Base-by-base conservation (phyloP, 2,329 filamentous ascomycete species). In the Intubia oerlemansii region DNA sequence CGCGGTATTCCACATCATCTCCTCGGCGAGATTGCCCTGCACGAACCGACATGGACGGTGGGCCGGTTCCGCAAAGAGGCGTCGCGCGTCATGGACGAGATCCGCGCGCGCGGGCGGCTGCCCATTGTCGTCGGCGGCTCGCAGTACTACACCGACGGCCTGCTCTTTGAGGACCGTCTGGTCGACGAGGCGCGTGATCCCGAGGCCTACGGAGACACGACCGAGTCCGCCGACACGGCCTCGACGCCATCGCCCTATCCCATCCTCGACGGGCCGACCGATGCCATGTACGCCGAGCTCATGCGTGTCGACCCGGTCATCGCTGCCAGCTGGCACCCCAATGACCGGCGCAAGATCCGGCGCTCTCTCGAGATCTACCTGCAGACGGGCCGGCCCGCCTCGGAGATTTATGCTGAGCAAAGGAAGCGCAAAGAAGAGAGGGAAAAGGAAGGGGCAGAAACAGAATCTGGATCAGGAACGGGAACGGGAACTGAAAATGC, bases 41-140 rank as follows among this genome's bases (percentile, higher is more conserved):
- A 77, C 21, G 68, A 85, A 36, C 69, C 77, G 38, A 71, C 84
- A 0, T 95, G 85, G 84, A 71, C 69, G 4, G 77, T 93, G 7
- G 67, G 74, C 0, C 59, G 66, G 17, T 98, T 90, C 44, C 76
- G 76, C 27, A 57, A 57, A 24, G 69, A 76, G 39, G 78, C 80
- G 2, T 54, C 64, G 18, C 54, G 54, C 11, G 54, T 74, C 11
- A 85, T 98, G 35, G 52, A 62, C 15, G 79, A 88, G 24, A 92
- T 98, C 30, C 65, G 75, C 28, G 56, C 55, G 7, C 62, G 85
- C 41, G 80, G 81, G 1, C 78, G 75, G 36, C 49, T 93, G 10
- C 88, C 88, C 0, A 82, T 98, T 17, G 53, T 98, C 1, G 88
- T 95, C 2, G 88, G 88, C 16, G 88, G 88, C 7, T 92, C 85